Conservation (phyloP, 1,284 basidiomycete species). For the Cutaneotrichosporon cutaneum region DNA sequence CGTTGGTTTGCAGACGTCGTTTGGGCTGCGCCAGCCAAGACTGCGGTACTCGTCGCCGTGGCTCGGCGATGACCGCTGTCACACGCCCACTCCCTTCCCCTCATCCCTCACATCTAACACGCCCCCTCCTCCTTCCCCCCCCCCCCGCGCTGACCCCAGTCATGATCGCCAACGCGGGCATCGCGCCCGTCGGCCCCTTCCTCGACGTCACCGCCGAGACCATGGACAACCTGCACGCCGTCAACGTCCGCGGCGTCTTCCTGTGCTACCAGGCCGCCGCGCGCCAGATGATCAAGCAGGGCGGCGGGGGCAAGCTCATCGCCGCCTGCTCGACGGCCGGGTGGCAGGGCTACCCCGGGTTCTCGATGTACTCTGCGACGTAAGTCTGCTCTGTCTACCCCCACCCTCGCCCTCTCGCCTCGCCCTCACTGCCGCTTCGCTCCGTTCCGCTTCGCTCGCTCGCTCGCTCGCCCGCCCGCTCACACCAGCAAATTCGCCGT, state of each 20-base stretch:
- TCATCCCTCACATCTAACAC: neutral
- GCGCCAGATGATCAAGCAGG: slow-evolving; percentile 56
- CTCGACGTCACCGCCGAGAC: slow-evolving; percentile 47
- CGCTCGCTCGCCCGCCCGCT: slow-evolving; percentile 10
- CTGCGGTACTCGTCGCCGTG: too few relatives aligned
- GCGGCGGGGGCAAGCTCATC: slow-evolving; percentile 54
- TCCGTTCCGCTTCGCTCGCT: neutral
- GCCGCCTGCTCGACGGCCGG: slow-evolving; percentile 28
- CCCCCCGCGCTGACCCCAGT: slow-evolving; percentile 13
- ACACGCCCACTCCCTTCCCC: neutral
- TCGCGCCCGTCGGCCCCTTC: slow-evolving; percentile 46
- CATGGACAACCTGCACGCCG: slow-evolving; percentile 41
- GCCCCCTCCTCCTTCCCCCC: neutral
- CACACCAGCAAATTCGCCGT: slow-evolving; percentile 56
- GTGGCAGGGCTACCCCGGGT: slow-evolving; percentile 8
- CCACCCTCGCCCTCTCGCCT: neutral
- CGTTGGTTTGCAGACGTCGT: too few relatives aligned
- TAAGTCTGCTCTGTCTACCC: neutral
- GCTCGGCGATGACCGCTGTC: too few relatives aligned
- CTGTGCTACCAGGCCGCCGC: slow-evolving; percentile 55
- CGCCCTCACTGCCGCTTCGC: neutral
- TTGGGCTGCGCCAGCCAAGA: too few relatives aligned
- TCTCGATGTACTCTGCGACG: slow-evolving; percentile 38
- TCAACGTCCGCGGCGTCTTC: slow-evolving; percentile 51
- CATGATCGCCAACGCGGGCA: slow-evolving; percentile 56